Evolutionary conservation across 441 rosid species (phyloP), one percentile per base, ranked within the genome.

Genomic region (Raphanus hybrid): DNA sequence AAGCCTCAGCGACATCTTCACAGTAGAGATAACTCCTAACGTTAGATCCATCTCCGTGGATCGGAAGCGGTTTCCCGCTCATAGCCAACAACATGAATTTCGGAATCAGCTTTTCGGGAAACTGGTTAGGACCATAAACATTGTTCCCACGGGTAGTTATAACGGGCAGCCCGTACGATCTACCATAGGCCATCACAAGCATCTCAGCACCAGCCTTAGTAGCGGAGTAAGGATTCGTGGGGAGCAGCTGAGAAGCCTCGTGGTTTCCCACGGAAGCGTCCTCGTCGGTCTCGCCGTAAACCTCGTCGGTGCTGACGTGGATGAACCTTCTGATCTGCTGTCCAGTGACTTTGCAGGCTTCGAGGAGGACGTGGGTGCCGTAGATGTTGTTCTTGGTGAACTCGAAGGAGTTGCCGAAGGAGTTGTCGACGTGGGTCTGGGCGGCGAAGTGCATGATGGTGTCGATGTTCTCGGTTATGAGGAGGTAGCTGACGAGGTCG

Each of bases 381-480:
- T 86, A 86, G 4, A 88, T 85, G 58, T 88, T 88, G 32, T 29
- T 29, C 32, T 29, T 29, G 32, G 32, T 27, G 64, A 88, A 88
- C 89, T 88, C 92, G 69, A 88, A 88, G 78, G 88, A 84, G 60
- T 88, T 88, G 11, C 92, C 92, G 10, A 88, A 88, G 16, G 92
- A 86, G 59, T 88, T 88, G 75, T 88, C 90, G 3, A 88, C 92
- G 63, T 88, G 92, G 57, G 92, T 88, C 57, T 88, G 90, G 23
- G 92, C 90, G 14, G 90, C 92, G 79, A 88, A 88, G 71, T 88
- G 92, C 92, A 88, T 88, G 54, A 88, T 88, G 1, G 92, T 88
- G 86, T 88, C 92, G 3, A 88, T 85, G 58, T 81, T 75, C 72
- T 88, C 92, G 7, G 92, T 80, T 64, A 88, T 86, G 70, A 86